Percentiles rank a stretch among this genome's conserved stretches.
phyloP scores from a whole-genome alignment of 768 basidiomycete species.

The Tulasnella sp. region DNA sequence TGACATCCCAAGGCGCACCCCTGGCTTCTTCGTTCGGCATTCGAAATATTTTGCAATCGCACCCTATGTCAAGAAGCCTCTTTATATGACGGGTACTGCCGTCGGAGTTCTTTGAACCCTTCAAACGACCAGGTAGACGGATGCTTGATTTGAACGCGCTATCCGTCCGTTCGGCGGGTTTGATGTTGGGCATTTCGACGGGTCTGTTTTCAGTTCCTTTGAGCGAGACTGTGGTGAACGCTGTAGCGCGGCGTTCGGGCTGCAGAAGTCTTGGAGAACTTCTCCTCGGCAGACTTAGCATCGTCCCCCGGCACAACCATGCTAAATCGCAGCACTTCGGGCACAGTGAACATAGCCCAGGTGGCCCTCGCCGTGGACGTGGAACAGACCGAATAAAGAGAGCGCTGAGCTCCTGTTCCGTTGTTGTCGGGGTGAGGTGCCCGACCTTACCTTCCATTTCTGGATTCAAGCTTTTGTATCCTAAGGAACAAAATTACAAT shows the following conservation, averaged over 20 bases:
- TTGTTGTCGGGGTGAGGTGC: background rate
- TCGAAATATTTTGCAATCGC: background rate
- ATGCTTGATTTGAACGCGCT: background rate
- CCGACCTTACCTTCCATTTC: background rate
- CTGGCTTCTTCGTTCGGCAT: background rate
- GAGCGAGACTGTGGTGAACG: background rate
- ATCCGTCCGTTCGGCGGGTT: background rate
- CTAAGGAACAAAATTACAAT: background rate
- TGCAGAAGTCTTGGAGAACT: background rate
- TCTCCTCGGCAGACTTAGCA: too few species aligned
- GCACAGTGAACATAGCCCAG: background rate
- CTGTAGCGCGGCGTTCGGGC: background rate
- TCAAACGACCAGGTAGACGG: background rate
- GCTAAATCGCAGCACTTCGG: background rate
- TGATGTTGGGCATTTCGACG: background rate
- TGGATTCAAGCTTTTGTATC: background rate
- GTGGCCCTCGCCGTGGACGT: background rate
- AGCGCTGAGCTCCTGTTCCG: background rate
- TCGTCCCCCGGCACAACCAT: too few species aligned
- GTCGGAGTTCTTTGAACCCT: background rate
- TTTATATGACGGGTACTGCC: background rate
- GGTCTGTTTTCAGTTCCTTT: background rate
- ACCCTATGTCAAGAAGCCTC: background rate
- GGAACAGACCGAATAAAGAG: background rate
- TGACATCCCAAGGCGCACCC: background rate